Evolutionary conservation across 2,329 filamentous ascomycete genomes (phyloP), one percentile per base, ranked within the genome.

Genomic region (Diaporthe humulicola): DNA sequence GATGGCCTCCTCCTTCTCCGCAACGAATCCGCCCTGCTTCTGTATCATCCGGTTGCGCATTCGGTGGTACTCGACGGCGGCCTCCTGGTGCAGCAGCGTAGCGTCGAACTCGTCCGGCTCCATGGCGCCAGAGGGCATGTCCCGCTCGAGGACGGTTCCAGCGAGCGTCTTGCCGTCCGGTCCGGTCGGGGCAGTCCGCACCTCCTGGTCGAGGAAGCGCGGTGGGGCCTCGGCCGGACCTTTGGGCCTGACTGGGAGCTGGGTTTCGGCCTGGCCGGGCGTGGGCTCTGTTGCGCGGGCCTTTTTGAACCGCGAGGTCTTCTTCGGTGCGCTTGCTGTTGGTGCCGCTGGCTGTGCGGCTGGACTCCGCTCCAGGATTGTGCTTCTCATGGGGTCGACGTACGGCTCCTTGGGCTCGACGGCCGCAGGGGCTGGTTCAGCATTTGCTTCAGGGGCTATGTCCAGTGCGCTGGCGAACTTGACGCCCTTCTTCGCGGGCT

Each of bases 1-100:
- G 61, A 92, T 90, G 25, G 90, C 89, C 70, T 90, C 88, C 75
- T 95, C 92, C 75, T 94, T 91, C 78, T 95, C 90, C 74, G 91
- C 89, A 79, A 93, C 85, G 82, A 98, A 98, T 4, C 95, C 95
- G 70, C 95, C 95, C 79, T 97, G 91, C 78, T 92, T 90, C 78
- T 95, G 91, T 71, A 98, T 95, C 84, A 97, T 92, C 79, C 90
- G 91, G 81, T 96, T 98, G 28, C 96, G 93, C 82, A 94, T 88
- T 58, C 91, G 92, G 82, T 98, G 93, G 83, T 98, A 98, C 81
- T 97, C 94, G 50, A 91, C 90, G 10, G 94, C 93, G 19, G 98
- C 92, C 82, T 98, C 93, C 76, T 94, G 92, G 71, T 93, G 90
- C 69, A 96, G 87, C 40, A 96, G 86, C 28, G 91, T 88, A 7